Evolutionary conservation across 495 filamentous ascomycete species (phyloP), one percentile per base, ranked within the genome.

Genomic region (Podospora tetraspora): DNA sequence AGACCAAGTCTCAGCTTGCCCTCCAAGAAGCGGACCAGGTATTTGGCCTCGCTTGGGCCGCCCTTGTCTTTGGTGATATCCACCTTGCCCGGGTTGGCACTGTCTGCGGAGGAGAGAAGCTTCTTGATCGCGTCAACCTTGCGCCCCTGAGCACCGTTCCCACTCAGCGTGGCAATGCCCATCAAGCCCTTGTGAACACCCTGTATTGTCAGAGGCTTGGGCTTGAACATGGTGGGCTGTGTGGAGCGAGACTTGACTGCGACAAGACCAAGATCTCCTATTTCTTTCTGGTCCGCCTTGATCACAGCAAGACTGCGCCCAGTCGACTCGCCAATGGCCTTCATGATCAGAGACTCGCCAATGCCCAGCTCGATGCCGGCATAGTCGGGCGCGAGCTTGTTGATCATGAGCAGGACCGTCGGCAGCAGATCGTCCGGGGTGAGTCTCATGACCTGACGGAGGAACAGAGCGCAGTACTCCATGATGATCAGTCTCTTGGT

Each of bases 331-430:
- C 93, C 93, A 74, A 99, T 97, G 19, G 95, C 91, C 73, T 97
- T 99, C 93, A 99, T 97, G 72, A 99, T 96, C 59, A 99, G 76
- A 16, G 93, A 97, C 81, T 99, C 95, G 58, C 95, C 95, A 74
- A 99, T 98, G 30, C 95, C 95, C 21, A 99, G 83, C 78, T 99
- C 95, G 66, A 99, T 91, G 22, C 95, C 95, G 25, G 94, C 89
- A 74, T 97, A 99, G 75, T 99, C 95, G 1, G 95, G 94, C 13
- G 95, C 95, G 37, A 99, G 87, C 74, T 97, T 98, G 78, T 97
- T 97, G 79, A 95, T 93, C 94, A 98, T 98, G 22, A 99, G 88
- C 63, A 94, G 85, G 9, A 98, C 89, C 1, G 92, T 95, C 3
- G 93, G 86, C 2, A 98, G 82, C 7, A 99, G 84, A 74, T 98